These are phyloP conservation scores for Stylosanthes scabra DNA, from an alignment of 331 rosid species.

Conservation along the genomic window DNA sequence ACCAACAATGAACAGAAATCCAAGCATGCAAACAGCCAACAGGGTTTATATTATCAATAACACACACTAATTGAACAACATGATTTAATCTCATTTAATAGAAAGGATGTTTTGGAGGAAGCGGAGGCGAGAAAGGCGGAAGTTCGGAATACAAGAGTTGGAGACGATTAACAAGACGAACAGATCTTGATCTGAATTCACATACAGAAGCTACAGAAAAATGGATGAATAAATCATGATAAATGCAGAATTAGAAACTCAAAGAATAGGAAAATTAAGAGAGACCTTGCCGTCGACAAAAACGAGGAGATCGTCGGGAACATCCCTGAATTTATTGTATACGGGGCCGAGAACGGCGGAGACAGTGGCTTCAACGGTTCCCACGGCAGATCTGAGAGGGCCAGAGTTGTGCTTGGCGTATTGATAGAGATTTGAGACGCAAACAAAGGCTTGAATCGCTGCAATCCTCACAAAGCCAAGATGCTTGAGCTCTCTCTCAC, in stretches of 20 bases:
- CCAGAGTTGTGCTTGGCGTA: slow-evolving; percentile 78
- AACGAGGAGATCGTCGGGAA: slow-evolving; percentile 66
- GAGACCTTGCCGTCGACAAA: slow-evolving; percentile 72
- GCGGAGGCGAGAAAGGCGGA: neutral
- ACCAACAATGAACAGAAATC: neutral
- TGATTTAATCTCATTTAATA: neutral
- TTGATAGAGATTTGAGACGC: slow-evolving; percentile 60
- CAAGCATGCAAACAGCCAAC: neutral
- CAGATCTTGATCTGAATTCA: slow-evolving; percentile 37
- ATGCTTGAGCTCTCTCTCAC: slow-evolving; percentile 55
- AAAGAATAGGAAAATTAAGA: neutral
- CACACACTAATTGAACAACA: neutral
- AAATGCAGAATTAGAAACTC: neutral
- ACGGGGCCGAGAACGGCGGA: slow-evolving; percentile 69
- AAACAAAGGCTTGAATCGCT: slow-evolving; percentile 60
- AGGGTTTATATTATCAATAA: too few species aligned
- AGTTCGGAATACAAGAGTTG: too few species aligned
- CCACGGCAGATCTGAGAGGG: slow-evolving; percentile 70
- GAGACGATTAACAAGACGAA: neutral
- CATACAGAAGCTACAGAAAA: neutral
- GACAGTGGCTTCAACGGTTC: slow-evolving; percentile 67
- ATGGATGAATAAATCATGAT: neutral
- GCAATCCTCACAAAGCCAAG: slow-evolving; percentile 66
- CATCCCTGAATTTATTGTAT: slow-evolving; percentile 51
- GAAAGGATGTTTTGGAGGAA: too few species aligned